Evolutionary conservation across 495 filamentous ascomycete genomes (phyloP).

Genomic region (Neurospora terricola): DNA sequence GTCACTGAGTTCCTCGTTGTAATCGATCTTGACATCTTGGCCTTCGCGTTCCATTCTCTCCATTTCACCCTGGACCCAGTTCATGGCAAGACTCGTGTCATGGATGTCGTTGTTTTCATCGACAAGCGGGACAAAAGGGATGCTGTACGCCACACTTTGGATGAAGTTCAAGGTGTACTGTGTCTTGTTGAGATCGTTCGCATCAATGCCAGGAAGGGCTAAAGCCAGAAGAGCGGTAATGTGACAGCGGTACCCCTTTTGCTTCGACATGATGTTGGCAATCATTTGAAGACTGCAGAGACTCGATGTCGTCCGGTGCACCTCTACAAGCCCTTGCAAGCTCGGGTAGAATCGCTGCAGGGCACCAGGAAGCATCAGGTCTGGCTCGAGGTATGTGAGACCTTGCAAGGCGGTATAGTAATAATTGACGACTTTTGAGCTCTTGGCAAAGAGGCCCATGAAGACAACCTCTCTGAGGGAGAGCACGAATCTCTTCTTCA

Average conservation of each 20-base stretch:
- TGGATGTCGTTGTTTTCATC: constrained; percentile 57
- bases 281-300: constrained; percentile 83
- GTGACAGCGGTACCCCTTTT: constrained; percentile 90
- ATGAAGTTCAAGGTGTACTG: constrained; percentile 90
- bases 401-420: constrained; percentile 83
- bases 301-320: constrained; percentile 91
- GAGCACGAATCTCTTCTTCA: constrained; percentile 86
- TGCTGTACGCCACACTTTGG: constrained; percentile 87
- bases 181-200: constrained; percentile 96
- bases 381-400: constrained; percentile 81
- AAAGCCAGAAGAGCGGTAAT: constrained; percentile 86
- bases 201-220: constrained; percentile 90
- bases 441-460: constrained; percentile 97
- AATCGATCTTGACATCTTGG: constrained; percentile 72
- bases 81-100: constrained; percentile 69
- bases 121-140: constrained; percentile 80
- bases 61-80: constrained; percentile 91
- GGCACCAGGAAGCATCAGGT: constrained; percentile 85
- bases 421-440: constrained; percentile 79
- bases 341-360: constrained; percentile 95
- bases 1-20: constrained; percentile 70
- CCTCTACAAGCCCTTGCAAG: constrained; percentile 91
- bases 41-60: constrained; percentile 87
- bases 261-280: constrained; percentile 76
- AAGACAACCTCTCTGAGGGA: constrained; percentile 88